Conservation (phyloP, 192 early-diverging fungal genomes). For the Spinellus fusiger region DNA sequence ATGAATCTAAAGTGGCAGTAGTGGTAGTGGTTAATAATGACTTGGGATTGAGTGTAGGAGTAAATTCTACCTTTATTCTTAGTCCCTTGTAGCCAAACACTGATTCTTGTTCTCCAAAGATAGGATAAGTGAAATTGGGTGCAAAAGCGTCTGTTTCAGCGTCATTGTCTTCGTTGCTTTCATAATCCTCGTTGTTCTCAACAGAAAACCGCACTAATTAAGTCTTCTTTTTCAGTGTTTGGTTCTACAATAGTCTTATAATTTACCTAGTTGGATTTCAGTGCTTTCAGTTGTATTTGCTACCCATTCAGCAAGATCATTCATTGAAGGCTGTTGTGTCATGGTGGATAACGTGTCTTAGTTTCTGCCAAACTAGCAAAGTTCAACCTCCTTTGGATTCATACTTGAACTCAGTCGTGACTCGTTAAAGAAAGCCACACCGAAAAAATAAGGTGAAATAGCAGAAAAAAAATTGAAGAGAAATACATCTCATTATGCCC, state of each 20-base stretch:
- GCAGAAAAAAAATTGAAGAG: not conserved
- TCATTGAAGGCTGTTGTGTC: not conserved
- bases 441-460: not conserved
- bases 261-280: constrained; percentile 18
- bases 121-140: constrained; percentile 81
- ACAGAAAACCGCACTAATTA: constrained; percentile 8
- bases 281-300: constrained; percentile 23
- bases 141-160: constrained; percentile 46
- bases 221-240: not conserved
- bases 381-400: not conserved
- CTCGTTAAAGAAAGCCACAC: not conserved
- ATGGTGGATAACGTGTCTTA: not conserved
- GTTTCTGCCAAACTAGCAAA: not conserved
- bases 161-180: not conserved
- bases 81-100: constrained; percentile 89
- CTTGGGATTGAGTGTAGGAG: not conserved
- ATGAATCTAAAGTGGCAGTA: constrained; percentile 44
- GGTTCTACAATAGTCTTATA: too few relatives aligned
- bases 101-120: constrained; percentile 84
- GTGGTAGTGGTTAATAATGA: not conserved
- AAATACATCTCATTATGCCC: not conserved
- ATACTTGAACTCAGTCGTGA: not conserved
- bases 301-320: constrained; percentile 17
- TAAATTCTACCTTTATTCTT: constrained; percentile 44
- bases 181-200: too few relatives aligned